Conservation (phyloP, 371 early-diverging fungal genomes). For the Apophysomyces variabilis region DNA sequence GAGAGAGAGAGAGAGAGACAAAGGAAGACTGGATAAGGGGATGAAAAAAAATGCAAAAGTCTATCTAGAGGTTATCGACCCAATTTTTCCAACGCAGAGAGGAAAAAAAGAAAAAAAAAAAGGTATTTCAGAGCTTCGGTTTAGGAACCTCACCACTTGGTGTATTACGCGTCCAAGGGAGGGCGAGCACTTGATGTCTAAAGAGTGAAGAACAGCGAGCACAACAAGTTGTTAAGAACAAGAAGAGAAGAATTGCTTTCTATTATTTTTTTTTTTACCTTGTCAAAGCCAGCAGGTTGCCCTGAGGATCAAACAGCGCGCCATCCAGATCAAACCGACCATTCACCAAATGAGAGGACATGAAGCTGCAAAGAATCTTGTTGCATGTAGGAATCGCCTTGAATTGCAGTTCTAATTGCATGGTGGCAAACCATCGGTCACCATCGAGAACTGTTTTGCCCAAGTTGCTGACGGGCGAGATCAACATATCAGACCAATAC, state of each 20-base stretch:
- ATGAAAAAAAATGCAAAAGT: too few relatives aligned
- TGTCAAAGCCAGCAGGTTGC: constrained; percentile 44
- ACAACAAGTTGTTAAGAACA: too few relatives aligned
- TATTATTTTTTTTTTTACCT: constrained; percentile 19
- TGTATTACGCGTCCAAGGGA: constrained; percentile 19
- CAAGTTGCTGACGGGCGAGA: constrained; percentile 38
- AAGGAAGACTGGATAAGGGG: too few relatives aligned
- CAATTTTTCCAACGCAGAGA: too few relatives aligned
- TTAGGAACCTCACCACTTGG: not conserved
- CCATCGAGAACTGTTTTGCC: constrained; percentile 33
- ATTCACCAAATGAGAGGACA: constrained; percentile 48
- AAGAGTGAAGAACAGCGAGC: not conserved
- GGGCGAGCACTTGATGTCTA: constrained; percentile 18
- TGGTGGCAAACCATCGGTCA: constrained; percentile 49
- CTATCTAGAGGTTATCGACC: too few relatives aligned
- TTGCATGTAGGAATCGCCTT: constrained; percentile 37
- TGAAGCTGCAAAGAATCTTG: constrained; percentile 35
- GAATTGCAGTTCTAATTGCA: constrained; percentile 53
- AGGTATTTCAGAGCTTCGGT: too few relatives aligned
- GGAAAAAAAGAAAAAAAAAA: too few relatives aligned
- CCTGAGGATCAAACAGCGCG: constrained; percentile 41
- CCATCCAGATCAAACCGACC: constrained; percentile 47
- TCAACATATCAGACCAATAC: constrained; percentile 51
- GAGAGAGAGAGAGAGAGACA: too few relatives aligned
- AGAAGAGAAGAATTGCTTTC: not conserved